phyloP scores from a whole-genome alignment of 345 rosid species.

The Moringa oleifera region DNA sequence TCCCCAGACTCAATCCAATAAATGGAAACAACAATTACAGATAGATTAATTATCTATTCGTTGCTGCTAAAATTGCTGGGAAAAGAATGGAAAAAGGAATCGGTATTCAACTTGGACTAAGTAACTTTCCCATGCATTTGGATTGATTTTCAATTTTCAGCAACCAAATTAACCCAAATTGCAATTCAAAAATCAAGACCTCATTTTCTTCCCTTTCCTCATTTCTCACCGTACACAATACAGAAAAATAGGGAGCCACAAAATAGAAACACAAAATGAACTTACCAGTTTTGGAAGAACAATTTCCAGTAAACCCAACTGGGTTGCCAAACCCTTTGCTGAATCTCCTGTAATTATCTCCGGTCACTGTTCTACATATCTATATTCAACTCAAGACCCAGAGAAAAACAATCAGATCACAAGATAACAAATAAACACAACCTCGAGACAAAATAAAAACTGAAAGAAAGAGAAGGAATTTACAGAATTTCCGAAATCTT shows the following conservation, averaged over 20 bases:
- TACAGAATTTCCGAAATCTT: conserved; percentile 34
- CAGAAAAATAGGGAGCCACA: not conserved
- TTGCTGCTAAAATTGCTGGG: no score
- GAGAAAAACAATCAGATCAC: not conserved
- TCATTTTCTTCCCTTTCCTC: not conserved
- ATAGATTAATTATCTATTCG: not conserved
- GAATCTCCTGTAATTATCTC: conserved; percentile 45
- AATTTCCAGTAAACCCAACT: conserved; percentile 21
- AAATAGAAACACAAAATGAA: not conserved
- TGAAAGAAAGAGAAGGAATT: not conserved
- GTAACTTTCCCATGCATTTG: no score
- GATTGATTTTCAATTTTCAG: no score
- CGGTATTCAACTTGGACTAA: no score
- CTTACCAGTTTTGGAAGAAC: conserved; percentile 32
- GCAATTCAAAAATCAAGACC: not conserved
- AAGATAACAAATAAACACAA: not conserved
- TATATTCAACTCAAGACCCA: conserved; percentile 21
- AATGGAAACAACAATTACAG: not conserved
- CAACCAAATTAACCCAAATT: no score
- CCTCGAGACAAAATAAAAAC: not conserved
- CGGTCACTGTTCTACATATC: conserved; percentile 28
- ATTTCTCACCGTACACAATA: not conserved
- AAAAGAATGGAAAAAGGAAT: no score
- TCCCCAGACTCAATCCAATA: not conserved
- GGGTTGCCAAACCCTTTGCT: conserved; percentile 27